Percentiles rank a stretch among this genome's conserved stretches.
These are phyloP conservation scores for Raddia guianensis DNA, from an alignment of 176 grass and related monocot genomes.

Conservation along the genomic window DNA sequence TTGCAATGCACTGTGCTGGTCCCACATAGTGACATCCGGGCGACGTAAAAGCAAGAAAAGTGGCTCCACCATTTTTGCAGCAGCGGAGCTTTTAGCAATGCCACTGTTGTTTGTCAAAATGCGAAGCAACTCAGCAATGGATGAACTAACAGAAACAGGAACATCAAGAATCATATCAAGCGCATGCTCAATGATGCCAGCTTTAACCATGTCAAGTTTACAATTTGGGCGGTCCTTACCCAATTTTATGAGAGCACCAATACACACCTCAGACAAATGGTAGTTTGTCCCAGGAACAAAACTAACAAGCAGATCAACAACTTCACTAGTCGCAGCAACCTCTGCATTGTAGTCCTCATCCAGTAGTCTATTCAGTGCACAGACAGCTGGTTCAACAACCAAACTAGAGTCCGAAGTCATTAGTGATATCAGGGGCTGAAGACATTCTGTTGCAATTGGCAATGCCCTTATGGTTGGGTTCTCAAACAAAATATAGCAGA, in stretches of 20 bases:
- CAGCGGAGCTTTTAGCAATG: slow-evolving; percentile 92
- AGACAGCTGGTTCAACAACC: slow-evolving; percentile 71
- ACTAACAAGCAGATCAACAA: slow-evolving; percentile 83
- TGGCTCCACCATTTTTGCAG: slow-evolving; percentile 94
- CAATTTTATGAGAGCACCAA: slow-evolving; percentile 90
- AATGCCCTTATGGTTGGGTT: slow-evolving; percentile 66
- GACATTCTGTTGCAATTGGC: slow-evolving; percentile 75
- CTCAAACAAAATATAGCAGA: slow-evolving; percentile 93
- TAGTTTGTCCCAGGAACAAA: slow-evolving; percentile 78
- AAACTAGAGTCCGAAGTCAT: slow-evolving; percentile 66
- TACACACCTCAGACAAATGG: slow-evolving; percentile 72
- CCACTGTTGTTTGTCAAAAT: slow-evolving; percentile 95
- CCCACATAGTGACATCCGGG: slow-evolving; percentile 86
- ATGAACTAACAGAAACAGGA: slow-evolving; percentile 77
- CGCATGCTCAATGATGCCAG: slow-evolving; percentile 87
- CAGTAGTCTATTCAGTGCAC: slow-evolving; percentile 76
- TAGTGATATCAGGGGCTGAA: slow-evolving; percentile 81
- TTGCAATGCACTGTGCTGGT: slow-evolving; percentile 89
- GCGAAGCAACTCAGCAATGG: slow-evolving; percentile 89
- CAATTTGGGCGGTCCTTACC: slow-evolving; percentile 93
- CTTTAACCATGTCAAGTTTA: slow-evolving; percentile 97
- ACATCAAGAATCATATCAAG: slow-evolving; percentile 97
- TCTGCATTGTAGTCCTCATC: slow-evolving; percentile 92
- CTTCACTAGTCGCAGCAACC: slow-evolving; percentile 71
- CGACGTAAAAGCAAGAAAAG: slow-evolving; percentile 87